These are phyloP conservation scores for Epichloe glyceriae DNA, from an alignment of 2,329 filamentous ascomycete genomes.

Conservation along the genomic window DNA sequence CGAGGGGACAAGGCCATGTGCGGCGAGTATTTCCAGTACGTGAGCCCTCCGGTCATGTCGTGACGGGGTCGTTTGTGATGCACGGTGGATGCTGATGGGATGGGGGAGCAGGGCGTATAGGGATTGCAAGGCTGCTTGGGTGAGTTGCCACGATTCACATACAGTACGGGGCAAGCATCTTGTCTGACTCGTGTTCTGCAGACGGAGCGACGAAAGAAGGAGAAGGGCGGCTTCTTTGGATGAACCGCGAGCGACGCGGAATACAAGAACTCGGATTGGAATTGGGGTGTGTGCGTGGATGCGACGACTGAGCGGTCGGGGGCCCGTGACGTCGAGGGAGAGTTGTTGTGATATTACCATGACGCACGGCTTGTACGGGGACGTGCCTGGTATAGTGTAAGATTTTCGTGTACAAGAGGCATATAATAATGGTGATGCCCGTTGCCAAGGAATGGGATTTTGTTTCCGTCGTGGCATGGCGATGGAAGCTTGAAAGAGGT, in stretches of 20 bases:
- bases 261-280: not conserved
- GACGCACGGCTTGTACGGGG: too few species aligned
- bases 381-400: not conserved
- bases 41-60: conserved; percentile 5
- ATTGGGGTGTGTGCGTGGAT: too few species aligned
- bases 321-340: not conserved
- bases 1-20: conserved; percentile 82
- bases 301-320: not conserved
- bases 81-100: conserved; percentile 9
- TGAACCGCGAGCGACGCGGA: not conserved
- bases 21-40: conserved; percentile 88
- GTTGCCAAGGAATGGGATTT: not conserved
- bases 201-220: conserved; percentile 12
- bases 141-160: conserved; percentile 26
- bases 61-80: not conserved
- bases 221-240: conserved; percentile 8
- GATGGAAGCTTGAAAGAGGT: too few species aligned
- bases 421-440: not conserved
- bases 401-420: not conserved
- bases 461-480: not conserved
- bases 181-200: conserved; percentile 1
- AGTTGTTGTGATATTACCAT: not conserved
- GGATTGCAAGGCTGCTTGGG: conserved; percentile 92
- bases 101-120: conserved; percentile 63
- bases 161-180: not conserved